Conservation (phyloP, 305 asterid genomes). For the Ilex paraguariensis region DNA sequence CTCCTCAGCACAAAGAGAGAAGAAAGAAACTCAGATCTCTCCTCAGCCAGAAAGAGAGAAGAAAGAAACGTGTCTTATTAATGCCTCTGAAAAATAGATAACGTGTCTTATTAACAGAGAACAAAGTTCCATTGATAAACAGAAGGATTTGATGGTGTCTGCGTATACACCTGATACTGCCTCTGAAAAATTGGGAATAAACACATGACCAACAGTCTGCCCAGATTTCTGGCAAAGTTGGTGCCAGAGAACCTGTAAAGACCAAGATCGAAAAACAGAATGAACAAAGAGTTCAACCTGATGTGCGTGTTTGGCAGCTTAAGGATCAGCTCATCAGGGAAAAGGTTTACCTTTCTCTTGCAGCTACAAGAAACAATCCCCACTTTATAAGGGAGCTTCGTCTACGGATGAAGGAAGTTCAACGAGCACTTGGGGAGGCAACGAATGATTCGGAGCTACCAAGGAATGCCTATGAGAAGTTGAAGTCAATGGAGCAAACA, state of each 20-base stretch:
- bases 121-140: too few relatives aligned
- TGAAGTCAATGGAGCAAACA: slow-evolving; percentile 76
- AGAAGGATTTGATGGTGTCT: too few relatives aligned
- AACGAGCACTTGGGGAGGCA: slow-evolving; percentile 61
- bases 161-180: too few relatives aligned
- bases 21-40: too few relatives aligned
- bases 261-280: slow-evolving; percentile 30
- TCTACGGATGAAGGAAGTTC: slow-evolving; percentile 76
- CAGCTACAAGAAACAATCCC: slow-evolving; percentile 64
- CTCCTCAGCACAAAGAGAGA: too few relatives aligned
- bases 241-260: slow-evolving; percentile 31
- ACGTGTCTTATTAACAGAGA: too few relatives aligned
- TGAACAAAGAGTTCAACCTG: slow-evolving; percentile 32
- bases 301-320: slow-evolving; percentile 60
- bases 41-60: too few relatives aligned
- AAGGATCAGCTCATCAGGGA: slow-evolving; percentile 74
- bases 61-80: too few relatives aligned
- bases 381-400: slow-evolving; percentile 82
- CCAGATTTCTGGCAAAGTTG: slow-evolving; percentile 33
- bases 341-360: slow-evolving; percentile 66
- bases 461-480: slow-evolving; percentile 58
- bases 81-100: too few relatives aligned
- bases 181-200: too few relatives aligned
- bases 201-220: slow-evolving; percentile 26
- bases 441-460: slow-evolving; percentile 77